phyloP scores from a whole-genome alignment of 202 grass and related monocot genomes.

The Elaeis oleifera region DNA sequence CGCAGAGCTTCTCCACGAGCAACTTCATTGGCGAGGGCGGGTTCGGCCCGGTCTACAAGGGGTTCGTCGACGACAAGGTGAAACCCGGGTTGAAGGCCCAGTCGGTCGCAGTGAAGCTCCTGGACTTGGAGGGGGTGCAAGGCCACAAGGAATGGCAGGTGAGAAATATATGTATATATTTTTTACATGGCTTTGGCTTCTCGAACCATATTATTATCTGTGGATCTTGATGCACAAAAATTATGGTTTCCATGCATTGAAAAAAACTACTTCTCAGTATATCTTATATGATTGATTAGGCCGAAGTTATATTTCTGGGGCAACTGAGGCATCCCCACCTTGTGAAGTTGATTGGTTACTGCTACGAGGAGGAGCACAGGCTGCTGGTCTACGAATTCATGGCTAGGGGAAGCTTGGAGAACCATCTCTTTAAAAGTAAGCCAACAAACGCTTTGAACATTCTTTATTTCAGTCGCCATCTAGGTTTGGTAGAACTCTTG shows the following conservation, averaged over 20 bases:
- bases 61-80: constrained; percentile 56
- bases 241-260: no score
- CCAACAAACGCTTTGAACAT: no score
- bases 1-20: constrained; percentile 43
- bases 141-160: constrained; percentile 94
- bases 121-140: constrained; percentile 66
- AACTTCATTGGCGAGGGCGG: constrained; percentile 89
- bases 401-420: constrained; percentile 65
- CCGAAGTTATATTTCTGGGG: constrained; percentile 81
- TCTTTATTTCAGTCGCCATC: no score
- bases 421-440: constrained; percentile 82
- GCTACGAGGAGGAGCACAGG: constrained; percentile 60
- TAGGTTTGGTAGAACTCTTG: no score
- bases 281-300: constrained; percentile 6
- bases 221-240: no score
- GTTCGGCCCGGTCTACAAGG: constrained; percentile 86
- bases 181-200: no score
- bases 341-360: constrained; percentile 74
- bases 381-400: constrained; percentile 80
- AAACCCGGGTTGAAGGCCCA: constrained; percentile 67
- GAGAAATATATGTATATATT: no score
- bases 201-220: no score
- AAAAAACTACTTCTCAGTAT: not conserved
- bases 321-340: constrained; percentile 65
- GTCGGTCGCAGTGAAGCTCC: constrained; percentile 70